Evolutionary conservation across 306 rosid species (phyloP).

Genomic region (Begonia peltatifolia): DNA sequence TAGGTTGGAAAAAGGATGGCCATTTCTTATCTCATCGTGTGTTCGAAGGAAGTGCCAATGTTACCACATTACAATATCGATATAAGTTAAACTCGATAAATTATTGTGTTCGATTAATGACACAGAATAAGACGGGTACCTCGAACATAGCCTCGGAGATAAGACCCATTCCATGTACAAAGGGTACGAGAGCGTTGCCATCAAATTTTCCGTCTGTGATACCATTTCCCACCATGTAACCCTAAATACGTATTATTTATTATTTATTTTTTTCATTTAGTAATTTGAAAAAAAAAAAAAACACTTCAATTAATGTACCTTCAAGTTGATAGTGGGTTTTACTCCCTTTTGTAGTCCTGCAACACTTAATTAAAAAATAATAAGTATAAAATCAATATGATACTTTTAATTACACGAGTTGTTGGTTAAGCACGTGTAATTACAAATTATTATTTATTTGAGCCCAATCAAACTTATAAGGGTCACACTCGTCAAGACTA

Average conservation of each 20-base stretch:
- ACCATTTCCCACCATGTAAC: constrained; percentile 76
- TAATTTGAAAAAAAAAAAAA: too few species aligned
- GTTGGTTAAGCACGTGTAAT: too few species aligned
- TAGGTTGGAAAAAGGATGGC: too few species aligned
- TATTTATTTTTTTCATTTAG: background rate
- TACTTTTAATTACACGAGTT: background rate
- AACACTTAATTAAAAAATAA: background rate
- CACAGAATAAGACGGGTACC: constrained; percentile 14
- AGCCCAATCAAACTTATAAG: background rate
- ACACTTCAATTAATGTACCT: constrained; percentile 18
- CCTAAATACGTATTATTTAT: constrained; percentile 12
- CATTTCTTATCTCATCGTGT: too few species aligned
- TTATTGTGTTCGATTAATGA: too few species aligned
- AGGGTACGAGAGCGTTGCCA: constrained; percentile 57
- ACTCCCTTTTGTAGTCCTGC: constrained; percentile 29
- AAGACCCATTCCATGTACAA: constrained; percentile 81
- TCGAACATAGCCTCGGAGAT: constrained; percentile 42
- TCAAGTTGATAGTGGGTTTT: constrained; percentile 46
- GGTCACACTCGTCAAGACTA: too few species aligned
- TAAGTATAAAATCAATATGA: background rate
- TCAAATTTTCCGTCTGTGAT: constrained; percentile 51
- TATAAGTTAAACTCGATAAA: too few species aligned
- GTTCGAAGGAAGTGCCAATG: too few species aligned
- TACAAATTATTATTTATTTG: too few species aligned
- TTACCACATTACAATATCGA: too few species aligned